Base-by-base conservation (phyloP, 116 monocot genomes). In the Papilionanthe hybrid region DNA sequence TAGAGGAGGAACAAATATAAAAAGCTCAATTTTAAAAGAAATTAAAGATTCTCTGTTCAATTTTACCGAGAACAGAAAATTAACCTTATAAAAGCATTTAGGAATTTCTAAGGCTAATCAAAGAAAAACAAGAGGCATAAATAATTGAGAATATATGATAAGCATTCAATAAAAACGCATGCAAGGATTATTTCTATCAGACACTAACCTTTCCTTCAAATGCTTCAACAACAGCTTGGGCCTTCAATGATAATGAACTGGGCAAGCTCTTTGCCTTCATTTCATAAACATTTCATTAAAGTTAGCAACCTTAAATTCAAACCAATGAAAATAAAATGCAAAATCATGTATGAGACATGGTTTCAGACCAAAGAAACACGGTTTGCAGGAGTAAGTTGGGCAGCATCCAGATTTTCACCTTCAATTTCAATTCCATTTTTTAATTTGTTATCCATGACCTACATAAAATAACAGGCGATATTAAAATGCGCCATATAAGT, bases 381-480 rank as follows among this genome's bases (percentile, higher is more conserved):
- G 48, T 93, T 87, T 53, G 67, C 90, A 82, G 83, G 49, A 78
- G 48, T 86, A 15, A 91, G 55, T 20, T 79, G 69, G 23, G 17
- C 60, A 27, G 76, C 57, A 73, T 88, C 88, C 78, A 79, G 42
- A 50, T 79, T 79, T 83, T 83, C 66, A 69, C 50, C 67, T 30
- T 87, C 87, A 63, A 91, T 81, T 74, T 89, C 90, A 50, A 86
- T 63, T 79, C 95, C 93, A 87, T 93, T 91, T 88, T 86, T 99
- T 87, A 99, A 78, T 86, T 99, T 94, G 74, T 89, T 90, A 77
- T 94, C 95, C 82, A 79, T 86, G 42, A 91, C 91, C 99, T 95
- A 82, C 42, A 81, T 9, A 78, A 77, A 55, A 10, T 27, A 45
- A 20, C 43, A 78, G 42, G 23, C 53, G 28, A 68, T 20, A 73